A percentile compares a stretch with the other conserved stretches of the same genome.
Conservation (phyloP, 768 basidiomycete genomes). For the Pisolithus orientalis region DNA sequence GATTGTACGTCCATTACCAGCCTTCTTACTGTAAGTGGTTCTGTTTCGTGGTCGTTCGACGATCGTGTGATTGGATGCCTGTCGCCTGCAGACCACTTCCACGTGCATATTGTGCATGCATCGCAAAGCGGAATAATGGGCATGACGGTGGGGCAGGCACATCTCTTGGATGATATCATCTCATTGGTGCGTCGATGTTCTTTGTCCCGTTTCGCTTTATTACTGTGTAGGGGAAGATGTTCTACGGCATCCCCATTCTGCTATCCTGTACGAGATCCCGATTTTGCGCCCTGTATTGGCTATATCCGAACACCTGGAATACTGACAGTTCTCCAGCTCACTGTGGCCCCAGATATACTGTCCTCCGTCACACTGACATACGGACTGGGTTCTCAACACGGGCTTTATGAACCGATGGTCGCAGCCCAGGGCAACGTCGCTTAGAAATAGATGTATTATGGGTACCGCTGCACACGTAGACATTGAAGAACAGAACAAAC, state of each 20-base stretch:
- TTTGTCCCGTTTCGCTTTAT: neutral
- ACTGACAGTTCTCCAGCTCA: slow-evolving; percentile 46
- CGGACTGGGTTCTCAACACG: slow-evolving; percentile 77
- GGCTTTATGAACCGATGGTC: slow-evolving; percentile 46
- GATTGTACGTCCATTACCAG: slow-evolving; percentile 92
- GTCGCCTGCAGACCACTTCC: slow-evolving; percentile 75
- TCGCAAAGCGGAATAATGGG: slow-evolving; percentile 54
- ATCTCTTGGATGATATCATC: slow-evolving; percentile 89
- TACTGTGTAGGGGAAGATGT: neutral
- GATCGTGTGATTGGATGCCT: neutral
- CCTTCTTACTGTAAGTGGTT: slow-evolving; percentile 81
- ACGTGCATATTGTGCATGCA: slow-evolving; percentile 85
- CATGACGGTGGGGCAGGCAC: slow-evolving; percentile 85
- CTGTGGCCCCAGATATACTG: slow-evolving; percentile 50
- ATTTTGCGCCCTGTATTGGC: neutral
- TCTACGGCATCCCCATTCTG: too few species aligned
- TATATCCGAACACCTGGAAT: neutral
- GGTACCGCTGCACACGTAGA: too few species aligned
- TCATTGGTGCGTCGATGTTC: slow-evolving; percentile 50
- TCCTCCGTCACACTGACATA: slow-evolving; percentile 77
- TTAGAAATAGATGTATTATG: neutral
- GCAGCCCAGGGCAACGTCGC: slow-evolving; percentile 22
- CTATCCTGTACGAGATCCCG: too few species aligned
- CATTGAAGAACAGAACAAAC: too few species aligned
- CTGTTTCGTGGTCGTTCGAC: neutral